Evolutionary conservation across 1,284 basidiomycete species (phyloP), one percentile per base, ranked within the genome.

Genomic region (Coniferiporia weirii): DNA sequence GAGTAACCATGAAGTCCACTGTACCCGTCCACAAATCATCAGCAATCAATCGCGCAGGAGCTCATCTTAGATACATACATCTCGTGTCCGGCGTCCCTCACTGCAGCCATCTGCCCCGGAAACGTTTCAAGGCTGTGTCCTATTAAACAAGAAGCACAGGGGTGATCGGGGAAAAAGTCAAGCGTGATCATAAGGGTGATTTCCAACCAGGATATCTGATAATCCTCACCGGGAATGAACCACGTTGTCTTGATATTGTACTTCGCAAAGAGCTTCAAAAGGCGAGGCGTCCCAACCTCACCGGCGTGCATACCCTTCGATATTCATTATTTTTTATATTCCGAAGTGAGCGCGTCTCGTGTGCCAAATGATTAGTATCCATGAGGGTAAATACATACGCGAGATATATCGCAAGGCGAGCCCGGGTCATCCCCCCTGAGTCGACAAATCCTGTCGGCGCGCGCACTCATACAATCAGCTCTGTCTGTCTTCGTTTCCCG

Each of bases 1-100:
- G 85, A 87, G 69, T 90, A 89, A 0, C 87, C 87, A 63, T 89
- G 85, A 5, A 90, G 78, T 1, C 87, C 87, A 57, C 82, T 83
- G 60, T 7, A 8, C 35, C 9, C 35, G 35, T 12, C 17, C 19
- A n/a, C 19, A 46, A n/a, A 9, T 20, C 44, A 9, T n/a, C 44
- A 46, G 44, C 3, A 19, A 10, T 15, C 3, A 19, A 10, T 15
- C 12, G 8, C 17, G 17, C 17, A 46, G 9, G 17, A 3, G 8
- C 8, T 46, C 8, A 17, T n/a, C 44, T n/a, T 46, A 9, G 1
- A 46, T 19, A 66, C 76, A 63, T 54, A 82, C 79, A 88, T 76
- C 68, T 89, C 87, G 64, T 88, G 86, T 0, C 86, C 86, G 17
- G 82, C 83, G 65, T 87, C 84, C 12, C 85, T 74, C 5, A 88